These are phyloP conservation scores for Jacaranda mimosifolia DNA, from an alignment of 257 asterid genomes.

Conservation along the genomic window DNA sequence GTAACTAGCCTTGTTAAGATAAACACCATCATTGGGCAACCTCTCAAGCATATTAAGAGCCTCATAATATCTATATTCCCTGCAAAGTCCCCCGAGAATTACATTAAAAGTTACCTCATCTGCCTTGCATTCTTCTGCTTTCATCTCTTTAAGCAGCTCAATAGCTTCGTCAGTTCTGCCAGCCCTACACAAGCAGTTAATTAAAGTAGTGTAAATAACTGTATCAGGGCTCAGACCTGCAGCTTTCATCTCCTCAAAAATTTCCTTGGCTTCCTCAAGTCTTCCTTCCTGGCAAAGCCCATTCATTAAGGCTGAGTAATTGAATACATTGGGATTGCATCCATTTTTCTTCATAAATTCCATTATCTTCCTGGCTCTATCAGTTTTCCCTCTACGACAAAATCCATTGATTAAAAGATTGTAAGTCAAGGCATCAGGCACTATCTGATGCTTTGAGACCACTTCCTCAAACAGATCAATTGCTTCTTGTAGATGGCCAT, in stretches of 20 bases:
- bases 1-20: slow-evolving; percentile 81
- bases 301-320: slow-evolving; percentile 76
- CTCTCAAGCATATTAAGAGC: slow-evolving; percentile 84
- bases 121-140: slow-evolving; percentile 58
- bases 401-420: slow-evolving; percentile 79
- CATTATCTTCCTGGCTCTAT: slow-evolving; percentile 67
- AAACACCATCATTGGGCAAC: slow-evolving; percentile 71
- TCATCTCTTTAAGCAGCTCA: slow-evolving; percentile 82
- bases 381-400: slow-evolving; percentile 69
- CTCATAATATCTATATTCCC: slow-evolving; percentile 64
- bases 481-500: slow-evolving; percentile 75
- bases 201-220: slow-evolving; percentile 74
- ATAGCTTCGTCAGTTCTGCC: slow-evolving; percentile 73
- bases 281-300: slow-evolving; percentile 81
- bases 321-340: slow-evolving; percentile 77
- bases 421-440: slow-evolving; percentile 91
- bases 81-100: slow-evolving; percentile 83
- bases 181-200: slow-evolving; percentile 67
- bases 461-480: slow-evolving; percentile 77
- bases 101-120: slow-evolving; percentile 84
- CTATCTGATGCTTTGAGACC: slow-evolving; percentile 76
- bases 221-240: slow-evolving; percentile 69
- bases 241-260: slow-evolving; percentile 62
- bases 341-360: slow-evolving; percentile 88
- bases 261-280: slow-evolving; percentile 69